Conservation (phyloP, 1,139 yeast species). For the Waltiozyma sp. region DNA sequence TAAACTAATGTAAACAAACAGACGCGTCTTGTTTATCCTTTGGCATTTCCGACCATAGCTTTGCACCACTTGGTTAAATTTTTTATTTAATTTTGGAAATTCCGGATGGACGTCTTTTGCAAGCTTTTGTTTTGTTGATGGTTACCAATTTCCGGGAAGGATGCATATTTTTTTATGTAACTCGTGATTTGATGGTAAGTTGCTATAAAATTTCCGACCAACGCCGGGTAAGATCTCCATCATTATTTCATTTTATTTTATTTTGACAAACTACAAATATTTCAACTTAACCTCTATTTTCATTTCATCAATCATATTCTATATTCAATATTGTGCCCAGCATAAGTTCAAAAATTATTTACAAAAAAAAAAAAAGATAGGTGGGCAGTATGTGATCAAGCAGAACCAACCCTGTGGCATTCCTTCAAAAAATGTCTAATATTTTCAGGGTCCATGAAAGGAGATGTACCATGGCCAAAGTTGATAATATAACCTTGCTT, state of each 20-base stretch:
- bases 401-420: constrained; percentile 68
- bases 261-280: neutral
- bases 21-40: neutral
- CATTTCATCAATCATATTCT: neutral
- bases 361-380: neutral
- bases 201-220: neutral
- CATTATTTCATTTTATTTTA: no score
- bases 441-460: constrained; percentile 90
- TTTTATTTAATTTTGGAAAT: neutral
- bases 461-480: constrained; percentile 97
- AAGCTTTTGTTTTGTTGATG: neutral
- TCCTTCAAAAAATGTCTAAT: constrained; percentile 76
- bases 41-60: neutral
- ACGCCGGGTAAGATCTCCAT: neutral
- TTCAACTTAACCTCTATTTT: no score
- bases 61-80: no score
- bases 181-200: neutral
- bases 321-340: no score
- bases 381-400: no score
- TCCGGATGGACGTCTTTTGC: neutral
- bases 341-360: no score
- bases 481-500: constrained; percentile 84
- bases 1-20: neutral
- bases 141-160: neutral
- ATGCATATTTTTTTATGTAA: no score